These are phyloP conservation scores for Rhododendron henanense DNA, from an alignment of 148 eudicot species.

Conservation along the genomic window DNA sequence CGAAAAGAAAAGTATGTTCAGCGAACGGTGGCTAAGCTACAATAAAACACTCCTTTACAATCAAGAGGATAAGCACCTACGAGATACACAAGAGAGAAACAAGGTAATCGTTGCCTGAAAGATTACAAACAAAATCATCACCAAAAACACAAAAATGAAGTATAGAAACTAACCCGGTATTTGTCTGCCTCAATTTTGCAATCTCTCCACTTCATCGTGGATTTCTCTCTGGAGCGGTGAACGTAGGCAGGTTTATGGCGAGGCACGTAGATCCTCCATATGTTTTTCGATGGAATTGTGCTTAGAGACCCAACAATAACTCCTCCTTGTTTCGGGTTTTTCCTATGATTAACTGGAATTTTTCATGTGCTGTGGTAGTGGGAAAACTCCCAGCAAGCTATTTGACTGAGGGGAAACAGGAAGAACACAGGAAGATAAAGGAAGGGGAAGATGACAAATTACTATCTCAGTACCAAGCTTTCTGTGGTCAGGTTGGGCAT, in stretches of 20 bases:
- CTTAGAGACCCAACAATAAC: not conserved
- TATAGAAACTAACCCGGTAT: not conserved
- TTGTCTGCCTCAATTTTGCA: not conserved
- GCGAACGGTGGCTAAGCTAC: not conserved
- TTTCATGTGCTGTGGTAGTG: slow-evolving; percentile 30
- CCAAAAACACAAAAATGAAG: not conserved
- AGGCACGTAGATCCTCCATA: too few species aligned
- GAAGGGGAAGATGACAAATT: slow-evolving; percentile 46
- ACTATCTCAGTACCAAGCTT: slow-evolving; percentile 41
- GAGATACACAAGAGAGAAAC: not conserved
- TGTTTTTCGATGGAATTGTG: not conserved
- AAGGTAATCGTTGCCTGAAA: not conserved
- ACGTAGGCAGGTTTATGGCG: not conserved
- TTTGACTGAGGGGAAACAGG: slow-evolving; percentile 51
- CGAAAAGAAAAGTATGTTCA: not conserved
- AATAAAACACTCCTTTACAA: not conserved
- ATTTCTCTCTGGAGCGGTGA: not conserved
- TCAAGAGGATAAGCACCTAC: not conserved
- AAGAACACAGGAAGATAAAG: slow-evolving; percentile 43
- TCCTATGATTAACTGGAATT: not conserved
- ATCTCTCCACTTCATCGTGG: not conserved
- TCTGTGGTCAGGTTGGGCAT: slow-evolving; percentile 60
- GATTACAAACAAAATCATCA: not conserved
- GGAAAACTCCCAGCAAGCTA: slow-evolving; percentile 66
- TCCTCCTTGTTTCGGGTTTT: not conserved